These are phyloP conservation scores for Phyllostachys edulis DNA, from an alignment of 176 grass and related monocot genomes.

Conservation along the genomic window DNA sequence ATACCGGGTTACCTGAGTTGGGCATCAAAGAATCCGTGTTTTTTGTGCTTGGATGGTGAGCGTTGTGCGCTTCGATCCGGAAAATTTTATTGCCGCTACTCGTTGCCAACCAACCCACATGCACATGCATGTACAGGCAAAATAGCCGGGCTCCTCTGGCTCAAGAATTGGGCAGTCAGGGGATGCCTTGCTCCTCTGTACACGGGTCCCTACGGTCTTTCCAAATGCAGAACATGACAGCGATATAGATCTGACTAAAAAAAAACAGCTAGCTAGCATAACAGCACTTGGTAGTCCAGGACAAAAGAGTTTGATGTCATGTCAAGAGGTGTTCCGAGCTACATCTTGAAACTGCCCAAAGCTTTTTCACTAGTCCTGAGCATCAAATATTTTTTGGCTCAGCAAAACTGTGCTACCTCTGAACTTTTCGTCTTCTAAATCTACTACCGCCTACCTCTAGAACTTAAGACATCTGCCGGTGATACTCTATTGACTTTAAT, in stretches of 20 bases:
- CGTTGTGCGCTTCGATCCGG: background rate
- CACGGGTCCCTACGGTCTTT: slow-evolving; percentile 16
- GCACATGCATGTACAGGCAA: background rate
- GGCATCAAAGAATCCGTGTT: background rate
- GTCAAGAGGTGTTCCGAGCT: background rate
- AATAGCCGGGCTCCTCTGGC: background rate
- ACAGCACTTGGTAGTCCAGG: background rate
- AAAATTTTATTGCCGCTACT: background rate
- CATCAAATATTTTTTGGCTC: no score
- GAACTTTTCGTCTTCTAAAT: background rate
- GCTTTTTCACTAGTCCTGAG: no score
- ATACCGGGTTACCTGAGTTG: background rate
- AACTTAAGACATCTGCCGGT: background rate
- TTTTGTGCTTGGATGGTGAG: background rate
- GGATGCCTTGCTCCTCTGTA: slow-evolving; percentile 5
- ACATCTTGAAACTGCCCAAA: background rate
- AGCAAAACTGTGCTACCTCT: background rate
- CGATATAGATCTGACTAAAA: slow-evolving; percentile 23
- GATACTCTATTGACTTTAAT: background rate
- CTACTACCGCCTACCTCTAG: background rate
- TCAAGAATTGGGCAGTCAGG: slow-evolving; percentile 7
- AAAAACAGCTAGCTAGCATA: background rate
- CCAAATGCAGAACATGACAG: slow-evolving; percentile 16
- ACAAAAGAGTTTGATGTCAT: background rate
- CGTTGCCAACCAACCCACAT: slow-evolving; percentile 28